phyloP scores from a whole-genome alignment of 352 stramenopile genomes.

The Labyrinthula sp. region DNA sequence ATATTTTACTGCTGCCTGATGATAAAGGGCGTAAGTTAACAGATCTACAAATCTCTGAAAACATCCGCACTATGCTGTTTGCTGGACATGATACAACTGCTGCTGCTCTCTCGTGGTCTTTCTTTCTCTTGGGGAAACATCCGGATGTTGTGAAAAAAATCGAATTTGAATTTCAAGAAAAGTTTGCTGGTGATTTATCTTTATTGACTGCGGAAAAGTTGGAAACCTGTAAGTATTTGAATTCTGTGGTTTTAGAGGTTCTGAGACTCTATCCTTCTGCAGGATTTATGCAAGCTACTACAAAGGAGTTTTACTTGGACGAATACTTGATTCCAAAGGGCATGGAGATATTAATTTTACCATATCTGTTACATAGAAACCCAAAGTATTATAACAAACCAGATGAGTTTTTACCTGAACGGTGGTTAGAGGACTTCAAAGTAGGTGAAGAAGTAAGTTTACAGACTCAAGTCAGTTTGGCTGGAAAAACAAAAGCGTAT shows the following conservation, averaged over 20 bases:
- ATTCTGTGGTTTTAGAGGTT: constrained; percentile 11
- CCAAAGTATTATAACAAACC: constrained; percentile 3
- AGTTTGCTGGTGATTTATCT: background rate
- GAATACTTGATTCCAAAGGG: constrained; percentile 20
- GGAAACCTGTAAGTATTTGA: constrained; percentile 5
- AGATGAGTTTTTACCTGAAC: constrained; percentile 25
- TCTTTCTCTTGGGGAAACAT: constrained; percentile 6
- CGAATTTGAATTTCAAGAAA: constrained; percentile 1
- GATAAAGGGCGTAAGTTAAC: too few species aligned
- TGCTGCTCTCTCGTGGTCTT: background rate
- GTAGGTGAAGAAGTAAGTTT: constrained; percentile 5
- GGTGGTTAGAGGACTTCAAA: constrained; percentile 5
- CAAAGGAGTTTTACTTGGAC: constrained; percentile 3
- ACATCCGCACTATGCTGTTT: constrained; percentile 25
- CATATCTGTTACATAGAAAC: constrained; percentile 14
- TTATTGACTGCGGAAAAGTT: background rate
- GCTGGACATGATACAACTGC: constrained; percentile 23
- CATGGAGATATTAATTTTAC: constrained; percentile 17
- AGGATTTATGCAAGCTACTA: constrained; percentile 3
- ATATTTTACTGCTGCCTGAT: constrained; percentile 9
- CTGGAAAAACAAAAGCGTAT: constrained; percentile 10
- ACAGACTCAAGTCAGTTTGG: constrained; percentile 7
- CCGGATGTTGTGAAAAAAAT: background rate
- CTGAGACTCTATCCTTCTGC: constrained; percentile 15
- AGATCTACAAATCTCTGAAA: constrained; percentile 18